Evolutionary conservation across 768 basidiomycete species (phyloP), one percentile per base, ranked within the genome.

Genomic region (Tylopilus balloui): DNA sequence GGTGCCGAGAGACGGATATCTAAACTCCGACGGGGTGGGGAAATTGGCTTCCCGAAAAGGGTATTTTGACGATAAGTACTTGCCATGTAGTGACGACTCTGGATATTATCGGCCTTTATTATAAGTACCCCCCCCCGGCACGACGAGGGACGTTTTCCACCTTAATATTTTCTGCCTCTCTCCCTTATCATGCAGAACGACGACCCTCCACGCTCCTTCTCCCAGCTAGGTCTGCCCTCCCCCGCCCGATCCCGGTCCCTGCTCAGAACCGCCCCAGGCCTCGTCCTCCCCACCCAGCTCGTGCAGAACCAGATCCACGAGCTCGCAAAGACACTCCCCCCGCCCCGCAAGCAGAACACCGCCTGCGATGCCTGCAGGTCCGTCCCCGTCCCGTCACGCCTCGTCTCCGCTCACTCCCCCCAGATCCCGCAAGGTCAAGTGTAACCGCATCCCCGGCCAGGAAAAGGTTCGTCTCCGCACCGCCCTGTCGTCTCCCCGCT

Each of bases 351-450:
- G 66, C 92, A 93, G 71, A 94, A 94, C 64, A 88, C 90, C 19
- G 92, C 92, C 23, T 94, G 92, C 69, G 92, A 94, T 73, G 87
- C 87, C 45, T 94, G 92, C 81, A 86, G 87, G 87, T 85, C 7
- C 50, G 71, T 55, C 48, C 10, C 29, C 25, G 1, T 17, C 9
- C 27, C 36, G 11, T 14, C 42, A 32, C 25, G 9, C 35, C 19
- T 20, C 9, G 4, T 4, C 35, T 10, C 19, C 19, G 19, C 19
- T 36, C 35, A 36, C 14, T 31, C 48, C 17, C 45, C 24, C 34
- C 54, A 89, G 90, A 70, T 76, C 86, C 32, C 78, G 91, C 55
- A 93, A 93, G 73, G 91, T 93, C 57, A 92, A 91, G 67, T 93
- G 91, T 64, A 81, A 88, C 71, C 80, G 86, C 51, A 68, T 89